These are phyloP conservation scores for Plasmodium knowlesi DNA, from an alignment of 169 alveolate species.

Conservation along the genomic window DNA sequence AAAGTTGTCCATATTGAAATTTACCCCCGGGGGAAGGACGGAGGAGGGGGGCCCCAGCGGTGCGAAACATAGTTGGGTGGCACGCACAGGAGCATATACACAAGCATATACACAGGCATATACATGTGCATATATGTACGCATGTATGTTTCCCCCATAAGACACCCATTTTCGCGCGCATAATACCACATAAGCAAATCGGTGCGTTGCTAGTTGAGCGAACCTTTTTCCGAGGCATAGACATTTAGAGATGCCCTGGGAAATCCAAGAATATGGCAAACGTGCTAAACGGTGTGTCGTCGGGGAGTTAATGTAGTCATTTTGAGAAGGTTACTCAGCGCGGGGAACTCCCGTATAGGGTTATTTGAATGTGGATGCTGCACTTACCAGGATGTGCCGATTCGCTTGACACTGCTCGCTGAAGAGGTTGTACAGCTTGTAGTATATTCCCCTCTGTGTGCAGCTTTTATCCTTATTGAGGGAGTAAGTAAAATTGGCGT, in stretches of 20 bases:
- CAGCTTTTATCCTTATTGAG: constrained; percentile 38
- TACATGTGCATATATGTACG: not conserved
- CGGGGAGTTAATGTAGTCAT: not conserved
- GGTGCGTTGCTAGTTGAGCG: not conserved
- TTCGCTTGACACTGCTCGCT: constrained; percentile 45
- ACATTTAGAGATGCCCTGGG: constrained; percentile 49
- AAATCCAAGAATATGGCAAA: constrained; percentile 38
- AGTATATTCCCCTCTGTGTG: constrained; percentile 66
- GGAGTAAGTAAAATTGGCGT: not conserved
- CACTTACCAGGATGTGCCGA: constrained; percentile 21
- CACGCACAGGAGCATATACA: not conserved
- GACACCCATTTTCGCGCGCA: not conserved
- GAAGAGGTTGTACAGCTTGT: constrained; percentile 52
- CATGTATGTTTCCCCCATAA: not conserved
- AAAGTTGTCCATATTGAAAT: not conserved
- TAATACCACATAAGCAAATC: not conserved
- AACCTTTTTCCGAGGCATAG: constrained; percentile 68
- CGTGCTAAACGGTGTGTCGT: not conserved
- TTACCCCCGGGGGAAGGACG: not conserved
- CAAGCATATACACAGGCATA: not conserved
- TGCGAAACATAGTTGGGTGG: not conserved
- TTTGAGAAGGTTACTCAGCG: not conserved
- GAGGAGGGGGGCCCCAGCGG: not conserved
- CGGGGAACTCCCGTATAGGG: not conserved
- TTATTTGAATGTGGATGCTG: not conserved